phyloP scores from a whole-genome alignment of 768 basidiomycete species.

The Daedalea quercina region DNA sequence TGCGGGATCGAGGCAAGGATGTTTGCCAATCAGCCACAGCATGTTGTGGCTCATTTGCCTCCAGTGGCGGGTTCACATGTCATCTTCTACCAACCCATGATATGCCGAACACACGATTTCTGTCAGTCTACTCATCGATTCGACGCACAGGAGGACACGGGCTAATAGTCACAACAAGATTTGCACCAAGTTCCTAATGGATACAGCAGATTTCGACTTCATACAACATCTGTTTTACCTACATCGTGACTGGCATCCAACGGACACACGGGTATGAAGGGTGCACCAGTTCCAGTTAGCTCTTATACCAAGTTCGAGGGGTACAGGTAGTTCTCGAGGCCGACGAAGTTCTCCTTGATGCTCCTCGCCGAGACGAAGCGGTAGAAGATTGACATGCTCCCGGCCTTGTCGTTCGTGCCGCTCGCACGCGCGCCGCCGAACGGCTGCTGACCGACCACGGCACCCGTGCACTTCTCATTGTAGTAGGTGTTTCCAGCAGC shows the following conservation, averaged over 20 bases:
- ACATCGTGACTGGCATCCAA: too few species aligned
- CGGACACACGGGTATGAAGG: too few species aligned
- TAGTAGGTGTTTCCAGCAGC: slow-evolving; percentile 96
- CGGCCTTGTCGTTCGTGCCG: slow-evolving; percentile 98
- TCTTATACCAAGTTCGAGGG: slow-evolving; percentile 74
- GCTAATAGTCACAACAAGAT: too few species aligned
- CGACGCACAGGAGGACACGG: too few species aligned
- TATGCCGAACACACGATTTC: too few species aligned
- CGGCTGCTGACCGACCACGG: slow-evolving; percentile 97
- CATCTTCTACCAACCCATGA: too few species aligned
- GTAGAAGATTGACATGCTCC: slow-evolving; percentile 69
- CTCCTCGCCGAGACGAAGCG: slow-evolving; percentile 84
- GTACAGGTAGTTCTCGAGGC: slow-evolving; percentile 73
- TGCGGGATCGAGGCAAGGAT: slow-evolving; percentile 6
- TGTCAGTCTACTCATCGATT: too few species aligned
- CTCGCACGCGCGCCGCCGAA: slow-evolving; percentile 92
- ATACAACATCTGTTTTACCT: too few species aligned
- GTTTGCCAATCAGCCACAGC: neutral
- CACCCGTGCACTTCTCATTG: slow-evolving; percentile 97
- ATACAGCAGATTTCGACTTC: too few species aligned
- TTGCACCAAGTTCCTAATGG: too few species aligned
- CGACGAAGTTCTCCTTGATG: slow-evolving; percentile 96
- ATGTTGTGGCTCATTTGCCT: neutral
- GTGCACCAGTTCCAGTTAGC: neutral
- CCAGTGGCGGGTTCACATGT: neutral